Evolutionary conservation across 352 stramenopile genomes (phyloP).

Genomic region (Globisporangium cylindrosporum): DNA sequence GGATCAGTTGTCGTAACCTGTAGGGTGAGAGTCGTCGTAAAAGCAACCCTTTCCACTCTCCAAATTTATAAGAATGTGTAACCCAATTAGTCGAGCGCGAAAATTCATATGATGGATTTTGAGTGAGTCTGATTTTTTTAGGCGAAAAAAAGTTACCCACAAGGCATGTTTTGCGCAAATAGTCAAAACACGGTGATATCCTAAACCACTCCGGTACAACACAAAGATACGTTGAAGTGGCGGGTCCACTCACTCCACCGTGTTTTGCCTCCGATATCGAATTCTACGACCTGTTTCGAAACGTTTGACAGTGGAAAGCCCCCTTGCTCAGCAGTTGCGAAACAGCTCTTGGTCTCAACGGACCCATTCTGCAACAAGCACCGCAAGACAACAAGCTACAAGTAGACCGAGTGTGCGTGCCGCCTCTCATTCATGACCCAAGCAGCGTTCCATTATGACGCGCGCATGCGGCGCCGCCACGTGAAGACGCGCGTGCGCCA

Average conservation of each 20-base stretch:
- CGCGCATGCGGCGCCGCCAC: constrained; percentile 3
- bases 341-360: not conserved
- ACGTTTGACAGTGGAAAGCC: not conserved
- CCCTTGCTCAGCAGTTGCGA: not conserved
- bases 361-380: constrained; percentile 4
- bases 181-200: not conserved
- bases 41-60: not conserved
- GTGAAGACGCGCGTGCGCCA: constrained; percentile 22
- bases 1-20: constrained; percentile 32
- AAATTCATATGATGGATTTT: constrained; percentile 4
- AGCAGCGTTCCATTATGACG: not conserved
- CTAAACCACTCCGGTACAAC: not conserved
- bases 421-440: not conserved
- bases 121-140: constrained; percentile 7
- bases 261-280: not conserved
- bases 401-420: not conserved
- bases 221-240: not conserved
- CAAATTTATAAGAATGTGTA: constrained; percentile 16
- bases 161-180: not conserved
- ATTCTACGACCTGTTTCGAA: not conserved
- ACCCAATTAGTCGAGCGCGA: not conserved
- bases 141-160: not conserved
- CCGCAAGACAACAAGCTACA: not conserved
- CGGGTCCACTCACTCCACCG: not conserved
- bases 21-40: no score